Percentiles rank a stretch among this genome's conserved stretches.
Conservation (phyloP, 2,329 filamentous ascomycete species). For the Fusarium domesticum region DNA sequence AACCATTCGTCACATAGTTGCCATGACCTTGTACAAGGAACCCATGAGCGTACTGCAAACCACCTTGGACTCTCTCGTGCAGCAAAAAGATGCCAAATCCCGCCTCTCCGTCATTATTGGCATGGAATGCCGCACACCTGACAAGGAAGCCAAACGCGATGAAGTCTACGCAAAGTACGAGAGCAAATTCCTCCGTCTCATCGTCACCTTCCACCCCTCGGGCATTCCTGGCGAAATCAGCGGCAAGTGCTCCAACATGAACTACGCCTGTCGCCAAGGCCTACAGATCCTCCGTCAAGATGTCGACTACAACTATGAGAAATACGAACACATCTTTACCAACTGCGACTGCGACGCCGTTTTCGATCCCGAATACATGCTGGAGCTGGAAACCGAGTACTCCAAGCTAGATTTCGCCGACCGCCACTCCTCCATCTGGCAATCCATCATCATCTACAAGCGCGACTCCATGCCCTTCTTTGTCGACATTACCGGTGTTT, state of each 20-base stretch:
- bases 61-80: slow-evolving; percentile 12
- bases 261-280: slow-evolving; percentile 17
- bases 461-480: slow-evolving; percentile 26
- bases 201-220: slow-evolving; percentile 14
- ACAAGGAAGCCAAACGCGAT: slow-evolving; percentile 12
- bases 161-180: slow-evolving; percentile 12
- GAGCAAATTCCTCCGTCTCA: slow-evolving; percentile 13
- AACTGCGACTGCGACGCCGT: slow-evolving; percentile 27
- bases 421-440: slow-evolving; percentile 26
- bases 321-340: slow-evolving; percentile 24
- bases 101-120: slow-evolving; percentile 12
- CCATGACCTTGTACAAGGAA: slow-evolving; percentile 18
- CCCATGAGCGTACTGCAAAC: slow-evolving; percentile 14
- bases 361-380: slow-evolving; percentile 23
- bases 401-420: slow-evolving; percentile 12
- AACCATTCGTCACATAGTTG: slow-evolving; percentile 15
- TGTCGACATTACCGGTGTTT: slow-evolving; percentile 24
- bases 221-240: slow-evolving; percentile 10
- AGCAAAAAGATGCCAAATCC: slow-evolving; percentile 8
- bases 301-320: slow-evolving; percentile 16
- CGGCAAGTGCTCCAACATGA: slow-evolving; percentile 19
- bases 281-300: slow-evolving; percentile 16
- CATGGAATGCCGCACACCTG: slow-evolving; percentile 14
- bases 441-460: slow-evolving; percentile 26
- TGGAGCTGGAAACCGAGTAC: slow-evolving; percentile 17